Conservation (phyloP, 139 green algal genomes). For the Ulvella scutata region DNA sequence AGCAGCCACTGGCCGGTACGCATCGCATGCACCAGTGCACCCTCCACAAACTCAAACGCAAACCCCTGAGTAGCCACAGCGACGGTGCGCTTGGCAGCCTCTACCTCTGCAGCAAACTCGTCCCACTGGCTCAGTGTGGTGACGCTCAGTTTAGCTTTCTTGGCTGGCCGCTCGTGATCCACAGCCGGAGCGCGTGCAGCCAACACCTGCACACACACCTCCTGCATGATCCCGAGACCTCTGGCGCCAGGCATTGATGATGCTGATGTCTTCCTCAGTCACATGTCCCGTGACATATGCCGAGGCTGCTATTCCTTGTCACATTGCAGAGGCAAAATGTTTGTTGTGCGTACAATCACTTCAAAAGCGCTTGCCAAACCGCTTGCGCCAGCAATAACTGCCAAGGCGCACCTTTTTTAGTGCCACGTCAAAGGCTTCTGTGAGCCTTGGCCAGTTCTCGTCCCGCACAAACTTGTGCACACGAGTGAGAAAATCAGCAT, state of each 20-base stretch:
- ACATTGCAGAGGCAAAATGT: too few relatives aligned
- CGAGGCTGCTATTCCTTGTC: too few relatives aligned
- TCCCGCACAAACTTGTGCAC: conserved; percentile 52
- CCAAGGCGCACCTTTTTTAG: conserved; percentile 28
- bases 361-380: not conserved
- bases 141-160: not conserved
- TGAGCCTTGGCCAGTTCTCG: conserved; percentile 68
- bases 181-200: not conserved
- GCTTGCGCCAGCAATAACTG: not conserved
- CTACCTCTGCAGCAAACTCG: conserved; percentile 47
- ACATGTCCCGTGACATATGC: too few relatives aligned
- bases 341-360: too few relatives aligned
- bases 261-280: too few relatives aligned
- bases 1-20: conserved; percentile 88
- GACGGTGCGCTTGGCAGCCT: conserved; percentile 45
- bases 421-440: conserved; percentile 68
- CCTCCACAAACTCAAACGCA: conserved; percentile 92
- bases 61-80: conserved; percentile 58
- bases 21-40: conserved; percentile 72
- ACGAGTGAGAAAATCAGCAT: conserved; percentile 62
- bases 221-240: not conserved
- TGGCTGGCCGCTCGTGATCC: not conserved
- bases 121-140: conserved; percentile 30
- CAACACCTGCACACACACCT: not conserved
- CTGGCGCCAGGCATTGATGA: too few relatives aligned